A percentile compares a stretch with the other conserved stretches of the same genome.
phyloP scores from a whole-genome alignment of 805 yeast species.

The Candida xiaguanensis region DNA sequence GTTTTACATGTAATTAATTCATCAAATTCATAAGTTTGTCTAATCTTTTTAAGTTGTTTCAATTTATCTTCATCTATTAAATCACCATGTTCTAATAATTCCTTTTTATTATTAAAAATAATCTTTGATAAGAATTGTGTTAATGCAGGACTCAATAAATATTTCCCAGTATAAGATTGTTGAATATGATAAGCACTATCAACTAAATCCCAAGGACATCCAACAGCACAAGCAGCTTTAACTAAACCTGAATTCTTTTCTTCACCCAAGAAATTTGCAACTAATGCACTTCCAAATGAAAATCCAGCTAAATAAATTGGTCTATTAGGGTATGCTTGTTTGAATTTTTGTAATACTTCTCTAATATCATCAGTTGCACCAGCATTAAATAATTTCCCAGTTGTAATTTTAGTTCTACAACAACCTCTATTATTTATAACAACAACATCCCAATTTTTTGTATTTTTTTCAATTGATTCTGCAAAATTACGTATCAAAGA shows the following conservation, averaged over 20 bases:
- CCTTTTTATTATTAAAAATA: conserved; percentile 32
- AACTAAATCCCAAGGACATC: conserved; percentile 76
- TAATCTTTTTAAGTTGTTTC: conserved; percentile 15
- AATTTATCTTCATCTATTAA: conserved; percentile 23
- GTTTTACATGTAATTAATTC: conserved; percentile 57
- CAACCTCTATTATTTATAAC: conserved; percentile 79
- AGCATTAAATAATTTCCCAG: conserved; percentile 68
- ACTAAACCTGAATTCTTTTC: conserved; percentile 41
- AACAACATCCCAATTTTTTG: conserved; percentile 52
- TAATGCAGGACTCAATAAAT: conserved; percentile 32
- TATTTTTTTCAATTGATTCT: conserved; percentile 29
- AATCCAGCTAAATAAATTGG: conserved; percentile 72
- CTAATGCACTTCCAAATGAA: conserved; percentile 73
- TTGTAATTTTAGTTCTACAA: conserved; percentile 61
- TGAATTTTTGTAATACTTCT: conserved; percentile 49
- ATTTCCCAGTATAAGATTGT: conserved; percentile 29
- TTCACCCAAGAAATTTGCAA: conserved; percentile 71
- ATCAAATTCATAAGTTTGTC: conserved; percentile 57
- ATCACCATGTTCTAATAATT: conserved; percentile 22
- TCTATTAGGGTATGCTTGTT: conserved; percentile 50
- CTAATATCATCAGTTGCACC: conserved; percentile 69
- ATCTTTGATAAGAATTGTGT: conserved; percentile 28
- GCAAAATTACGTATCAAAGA: conserved; percentile 64
- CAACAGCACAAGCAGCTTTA: conserved; percentile 49
- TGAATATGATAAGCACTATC: conserved; percentile 45